Conservation (phyloP, 257 asterid genomes). For the Ophiorrhiza pumila region DNA sequence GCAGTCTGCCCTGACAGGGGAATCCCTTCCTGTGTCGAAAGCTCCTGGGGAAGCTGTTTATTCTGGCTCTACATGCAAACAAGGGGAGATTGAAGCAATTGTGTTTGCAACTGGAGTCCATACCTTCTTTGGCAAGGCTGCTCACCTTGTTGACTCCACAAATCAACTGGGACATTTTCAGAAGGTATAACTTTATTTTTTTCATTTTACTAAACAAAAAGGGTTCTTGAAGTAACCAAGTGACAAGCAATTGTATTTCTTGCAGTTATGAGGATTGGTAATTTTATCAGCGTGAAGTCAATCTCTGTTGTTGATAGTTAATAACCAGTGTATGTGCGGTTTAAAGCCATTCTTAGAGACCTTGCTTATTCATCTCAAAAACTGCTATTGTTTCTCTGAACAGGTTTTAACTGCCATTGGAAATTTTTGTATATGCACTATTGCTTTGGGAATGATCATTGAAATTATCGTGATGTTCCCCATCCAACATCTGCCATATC, state of each 20-base stretch:
- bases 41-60: slow-evolving; percentile 53
- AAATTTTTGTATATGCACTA: slow-evolving; percentile 75
- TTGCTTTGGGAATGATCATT: slow-evolving; percentile 58
- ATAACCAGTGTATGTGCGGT: too few relatives aligned
- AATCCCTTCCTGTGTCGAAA: slow-evolving; percentile 69
- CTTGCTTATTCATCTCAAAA: slow-evolving; percentile 1
- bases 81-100: slow-evolving; percentile 81
- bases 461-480: slow-evolving; percentile 74
- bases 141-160: slow-evolving; percentile 86
- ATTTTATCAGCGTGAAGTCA: too few relatives aligned
- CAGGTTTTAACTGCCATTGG: slow-evolving; percentile 78
- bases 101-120: slow-evolving; percentile 82
- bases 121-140: slow-evolving; percentile 86
- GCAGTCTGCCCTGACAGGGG: slow-evolving; percentile 83
- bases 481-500: slow-evolving; percentile 58
- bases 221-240: background rate
- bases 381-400: slow-evolving; percentile 1
- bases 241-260: background rate
- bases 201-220: too few relatives aligned
- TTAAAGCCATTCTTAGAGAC: background rate
- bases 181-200: slow-evolving; percentile 35
- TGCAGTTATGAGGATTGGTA: background rate
- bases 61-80: slow-evolving; percentile 90
- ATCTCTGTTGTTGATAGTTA: too few relatives aligned
- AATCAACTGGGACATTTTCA: slow-evolving; percentile 83